Evolutionary conservation across 202 grass and related monocot genomes (phyloP).

Genomic region (Setaria viridis): DNA sequence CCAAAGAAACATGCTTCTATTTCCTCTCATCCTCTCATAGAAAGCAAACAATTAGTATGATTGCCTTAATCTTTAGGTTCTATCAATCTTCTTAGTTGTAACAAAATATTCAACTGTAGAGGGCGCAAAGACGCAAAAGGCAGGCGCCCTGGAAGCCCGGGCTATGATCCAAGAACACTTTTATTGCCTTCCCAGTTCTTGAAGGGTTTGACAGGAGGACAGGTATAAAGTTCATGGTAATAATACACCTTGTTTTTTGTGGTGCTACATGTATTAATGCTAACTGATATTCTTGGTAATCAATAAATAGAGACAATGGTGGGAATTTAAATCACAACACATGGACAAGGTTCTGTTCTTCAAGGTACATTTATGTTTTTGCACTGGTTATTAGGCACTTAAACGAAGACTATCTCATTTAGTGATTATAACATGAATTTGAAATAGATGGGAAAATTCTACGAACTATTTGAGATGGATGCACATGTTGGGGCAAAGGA

Average conservation of each 20-base stretch:
- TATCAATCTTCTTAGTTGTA: constrained; percentile 30
- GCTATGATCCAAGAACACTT: constrained; percentile 84
- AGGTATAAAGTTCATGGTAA: constrained; percentile 58
- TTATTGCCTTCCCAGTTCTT: constrained; percentile 81
- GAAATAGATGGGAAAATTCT: constrained; percentile 96
- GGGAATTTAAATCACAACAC: constrained; percentile 98
- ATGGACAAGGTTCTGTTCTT: constrained; percentile 99
- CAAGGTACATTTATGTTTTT: constrained; percentile 66
- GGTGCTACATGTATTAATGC: constrained; percentile 10
- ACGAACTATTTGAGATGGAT: constrained; percentile 98
- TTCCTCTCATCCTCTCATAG: not conserved
- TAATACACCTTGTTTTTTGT: constrained; percentile 9
- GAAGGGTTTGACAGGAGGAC: constrained; percentile 77
- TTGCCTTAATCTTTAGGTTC: constrained; percentile 19
- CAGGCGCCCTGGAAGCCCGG: constrained; percentile 61
- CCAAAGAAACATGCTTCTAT: not conserved
- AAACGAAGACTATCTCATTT: constrained; percentile 29
- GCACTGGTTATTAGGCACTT: not conserved
- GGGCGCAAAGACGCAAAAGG: constrained; percentile 78
- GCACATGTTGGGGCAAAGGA: constrained; percentile 92
- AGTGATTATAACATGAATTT: constrained; percentile 42
- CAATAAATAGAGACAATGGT: constrained; percentile 91
- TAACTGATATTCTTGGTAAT: constrained; percentile 50
- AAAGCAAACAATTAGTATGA: not conserved
- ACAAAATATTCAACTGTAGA: constrained; percentile 57